Conservation (phyloP, 805 yeast species). For the Candida cerambycidarum region DNA sequence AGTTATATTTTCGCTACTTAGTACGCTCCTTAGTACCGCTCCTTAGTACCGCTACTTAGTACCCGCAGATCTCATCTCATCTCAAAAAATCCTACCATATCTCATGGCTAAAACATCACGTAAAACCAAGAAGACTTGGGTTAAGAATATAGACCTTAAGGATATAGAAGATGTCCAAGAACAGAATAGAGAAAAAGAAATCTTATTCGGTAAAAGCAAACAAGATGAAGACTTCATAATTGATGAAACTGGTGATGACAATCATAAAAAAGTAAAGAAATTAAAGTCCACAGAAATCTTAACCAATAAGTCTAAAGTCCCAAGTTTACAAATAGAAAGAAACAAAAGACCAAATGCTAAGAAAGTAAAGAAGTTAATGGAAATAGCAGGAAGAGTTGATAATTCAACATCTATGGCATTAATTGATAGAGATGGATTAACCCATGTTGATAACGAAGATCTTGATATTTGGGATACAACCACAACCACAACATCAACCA, state of each 20-base stretch:
- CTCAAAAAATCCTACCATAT: constrained; percentile 3
- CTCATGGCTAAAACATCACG: constrained; percentile 48
- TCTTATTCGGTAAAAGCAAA: constrained; percentile 59
- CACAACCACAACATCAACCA: constrained; percentile 11
- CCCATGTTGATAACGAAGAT: constrained; percentile 28
- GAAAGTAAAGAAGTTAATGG: constrained; percentile 65
- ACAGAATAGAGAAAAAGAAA: constrained; percentile 60
- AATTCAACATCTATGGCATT: constrained; percentile 46
- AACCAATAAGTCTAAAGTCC: constrained; percentile 69
- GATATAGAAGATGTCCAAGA: constrained; percentile 76
- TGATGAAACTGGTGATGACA: constrained; percentile 43
- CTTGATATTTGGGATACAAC: constrained; percentile 73
- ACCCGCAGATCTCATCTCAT: constrained; percentile 11
- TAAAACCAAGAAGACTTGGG: constrained; percentile 91
- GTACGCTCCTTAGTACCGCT: too few relatives aligned
- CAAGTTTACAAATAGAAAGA: constrained; percentile 50
- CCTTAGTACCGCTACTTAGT: too few relatives aligned
- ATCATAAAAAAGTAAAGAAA: constrained; percentile 43
- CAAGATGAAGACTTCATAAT: constrained; percentile 63
- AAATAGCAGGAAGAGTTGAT: constrained; percentile 73
- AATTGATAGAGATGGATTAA: constrained; percentile 63
- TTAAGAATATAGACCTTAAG: constrained; percentile 84
- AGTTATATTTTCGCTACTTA: too few relatives aligned
- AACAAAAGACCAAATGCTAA: constrained; percentile 52
- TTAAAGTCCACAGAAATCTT: constrained; percentile 70